Evolutionary conservation across 352 stramenopile species (phyloP).

Genomic region (Globisporangium echinulatum): DNA sequence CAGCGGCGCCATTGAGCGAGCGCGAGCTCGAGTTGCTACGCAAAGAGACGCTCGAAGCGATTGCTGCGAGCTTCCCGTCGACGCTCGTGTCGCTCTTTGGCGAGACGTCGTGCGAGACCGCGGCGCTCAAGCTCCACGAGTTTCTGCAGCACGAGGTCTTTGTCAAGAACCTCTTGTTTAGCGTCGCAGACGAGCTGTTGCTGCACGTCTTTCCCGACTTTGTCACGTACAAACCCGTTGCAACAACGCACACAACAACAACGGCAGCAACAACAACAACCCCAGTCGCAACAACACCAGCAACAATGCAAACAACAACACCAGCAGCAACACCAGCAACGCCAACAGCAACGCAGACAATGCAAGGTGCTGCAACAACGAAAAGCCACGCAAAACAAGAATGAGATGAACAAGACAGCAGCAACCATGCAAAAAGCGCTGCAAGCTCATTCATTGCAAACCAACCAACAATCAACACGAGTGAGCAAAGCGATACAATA

Average conservation of each 20-base stretch:
- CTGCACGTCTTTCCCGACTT: conserved; percentile 72
- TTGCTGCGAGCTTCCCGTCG: conserved; percentile 64
- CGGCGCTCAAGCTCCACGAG: conserved; percentile 78
- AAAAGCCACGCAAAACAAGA: too few species aligned
- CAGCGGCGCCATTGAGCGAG: conserved; percentile 11
- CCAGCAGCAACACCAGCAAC: background rate
- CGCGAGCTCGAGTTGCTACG: conserved; percentile 48
- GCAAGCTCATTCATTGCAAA: too few species aligned
- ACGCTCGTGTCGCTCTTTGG: conserved; percentile 73
- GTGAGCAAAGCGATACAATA: too few species aligned
- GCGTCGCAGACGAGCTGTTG: conserved; percentile 67
- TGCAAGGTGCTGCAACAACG: too few species aligned
- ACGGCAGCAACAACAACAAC: too few species aligned
- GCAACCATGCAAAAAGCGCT: too few species aligned
- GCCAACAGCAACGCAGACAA: background rate
- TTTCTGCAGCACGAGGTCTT: conserved; percentile 86
- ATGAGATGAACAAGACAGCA: too few species aligned
- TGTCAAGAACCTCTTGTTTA: conserved; percentile 83
- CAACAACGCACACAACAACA: too few species aligned
- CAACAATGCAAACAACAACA: too few species aligned
- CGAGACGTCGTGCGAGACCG: conserved; percentile 65
- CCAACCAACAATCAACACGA: too few species aligned
- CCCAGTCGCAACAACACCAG: too few species aligned
- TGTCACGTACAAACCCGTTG: conserved; percentile 26
- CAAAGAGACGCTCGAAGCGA: conserved; percentile 60